Evolutionary conservation across 1,284 basidiomycete genomes (phyloP), one percentile per base, ranked within the genome.

Genomic region (Melanopsichium pennsylvanicum): DNA sequence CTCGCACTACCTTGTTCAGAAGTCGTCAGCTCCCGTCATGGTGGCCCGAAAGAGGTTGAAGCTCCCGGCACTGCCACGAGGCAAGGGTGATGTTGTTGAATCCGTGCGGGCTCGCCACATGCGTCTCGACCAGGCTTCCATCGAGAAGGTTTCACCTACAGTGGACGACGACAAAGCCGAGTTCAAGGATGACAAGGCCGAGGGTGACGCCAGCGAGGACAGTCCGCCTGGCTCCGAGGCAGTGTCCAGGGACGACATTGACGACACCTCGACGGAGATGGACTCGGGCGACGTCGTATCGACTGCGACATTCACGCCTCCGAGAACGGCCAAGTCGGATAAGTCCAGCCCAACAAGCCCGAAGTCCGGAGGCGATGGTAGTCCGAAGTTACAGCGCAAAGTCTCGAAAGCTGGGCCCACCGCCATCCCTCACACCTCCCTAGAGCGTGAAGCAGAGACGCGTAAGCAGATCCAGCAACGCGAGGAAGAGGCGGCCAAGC

Each of bases 1-100:
- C 0, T 95, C 92, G 4, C 92, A 97, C 82, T 98, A 98, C 81
- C 88, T 97, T 42, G 92, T 97, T 36, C 93, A 93, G 83, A 93
- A 92, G 83, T 91, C 88, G 49, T 90, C 88, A 4, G 92, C 92
- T 0, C 93, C 91, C 2, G 92, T 94, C 55, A 94, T 94, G 92
- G 89, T 75, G 8, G 78, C 73, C 4, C 61, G 78, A 19, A 78
- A 75, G 42, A 56, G 76, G 21, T 64, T 80, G 32, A 74, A 75
- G 48, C 51, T 80, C 11, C 78, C 78, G 0, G 63, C 71, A 1
- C 38, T 80, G 42, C 78, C 78, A 12, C 59, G 76, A 2, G 78
- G 74, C 25, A 78, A 77, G 60, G 72, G 66, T 10, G 78, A 79
- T 50, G 78, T 80, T 9, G 77, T 80, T 19, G 64, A 75, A 31